Evolutionary conservation across 75 land plant species (phyloP).

Genomic region (Selaginella tamariscina): DNA sequence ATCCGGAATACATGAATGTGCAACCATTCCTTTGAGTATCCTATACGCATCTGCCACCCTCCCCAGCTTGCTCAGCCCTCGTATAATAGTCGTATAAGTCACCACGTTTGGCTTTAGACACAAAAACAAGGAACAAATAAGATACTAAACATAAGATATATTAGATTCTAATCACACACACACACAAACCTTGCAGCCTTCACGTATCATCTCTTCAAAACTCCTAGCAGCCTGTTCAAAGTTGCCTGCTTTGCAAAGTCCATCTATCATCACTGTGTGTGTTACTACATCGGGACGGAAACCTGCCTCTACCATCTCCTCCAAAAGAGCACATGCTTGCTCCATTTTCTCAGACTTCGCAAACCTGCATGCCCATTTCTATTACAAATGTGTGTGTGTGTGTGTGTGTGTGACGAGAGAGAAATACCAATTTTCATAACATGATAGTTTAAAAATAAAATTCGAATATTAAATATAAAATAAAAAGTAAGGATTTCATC

Average conservation of each 20-base stretch:
- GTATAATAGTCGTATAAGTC: not conserved
- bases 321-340: not conserved
- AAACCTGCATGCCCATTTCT: too few relatives aligned
- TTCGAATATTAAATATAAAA: too few relatives aligned
- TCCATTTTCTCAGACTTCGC: not conserved
- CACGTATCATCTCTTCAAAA: not conserved
- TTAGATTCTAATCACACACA: too few relatives aligned
- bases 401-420: too few relatives aligned
- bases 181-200: too few relatives aligned
- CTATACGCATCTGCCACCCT: not conserved
- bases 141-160: too few relatives aligned
- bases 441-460: too few relatives aligned
- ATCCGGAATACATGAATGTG: conserved; percentile 5
- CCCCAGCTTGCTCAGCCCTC: not conserved
- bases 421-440: too few relatives aligned
- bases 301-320: not conserved
- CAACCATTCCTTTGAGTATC: not conserved
- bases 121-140: too few relatives aligned
- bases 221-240: not conserved
- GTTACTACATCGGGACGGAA: not conserved
- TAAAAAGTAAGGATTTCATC: too few relatives aligned
- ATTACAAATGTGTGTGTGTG: too few relatives aligned
- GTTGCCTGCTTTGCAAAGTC: not conserved
- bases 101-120: conserved; percentile 12
- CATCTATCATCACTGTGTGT: not conserved